Base-by-base conservation (phyloP, 345 rosid species). In the Sisymbrium altissimum region DNA sequence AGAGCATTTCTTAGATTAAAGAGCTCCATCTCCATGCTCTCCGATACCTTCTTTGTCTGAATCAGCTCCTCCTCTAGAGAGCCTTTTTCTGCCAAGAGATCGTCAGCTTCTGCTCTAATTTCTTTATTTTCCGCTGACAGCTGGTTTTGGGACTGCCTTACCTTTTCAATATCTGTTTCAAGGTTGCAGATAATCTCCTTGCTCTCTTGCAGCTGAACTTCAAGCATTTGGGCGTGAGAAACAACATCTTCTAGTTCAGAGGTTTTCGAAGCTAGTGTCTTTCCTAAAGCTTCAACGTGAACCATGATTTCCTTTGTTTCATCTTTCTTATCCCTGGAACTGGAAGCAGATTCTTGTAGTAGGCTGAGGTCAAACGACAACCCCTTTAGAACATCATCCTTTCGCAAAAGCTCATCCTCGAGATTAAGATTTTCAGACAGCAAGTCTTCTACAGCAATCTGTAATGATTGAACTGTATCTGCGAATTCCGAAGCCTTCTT, bases 311-410 rank as follows among this genome's bases (percentile, higher is more conserved):
- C 92, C 71, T 85, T 86, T 55, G 90, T 80, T 80, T 87, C 88
- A 81, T 91, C 97, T 77, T 88, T 88, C 76, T 84, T 86, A 76
- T 95, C 99, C 68, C 78, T 87, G 14, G 84, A 79, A 66, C 72
- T 86, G 56, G 97, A 91, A 63, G 96, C 92, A 72, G 99, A 89
- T 70, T 91, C 99, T 74, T 94, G 99, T 75, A 94, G 73, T 69
- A 89, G 79, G 80, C 96, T 87, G 58, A 91, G 81, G 80, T 95
- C 97, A 84, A 95, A 95, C 74, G 78, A 82, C 70, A 95, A 72
- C 63, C 97, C 99, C 56, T 85, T 83, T 21, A 91, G 66, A 79
- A 95, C 83, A 40, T 88, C 93, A 71, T 95, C 93, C 72, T 91
- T 95, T 84, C 97, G 88, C 50, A 73, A 71, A 79, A 89, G 70